Base-by-base conservation (phyloP, 1,284 basidiomycete species). In the Marasmius fiardii region DNA sequence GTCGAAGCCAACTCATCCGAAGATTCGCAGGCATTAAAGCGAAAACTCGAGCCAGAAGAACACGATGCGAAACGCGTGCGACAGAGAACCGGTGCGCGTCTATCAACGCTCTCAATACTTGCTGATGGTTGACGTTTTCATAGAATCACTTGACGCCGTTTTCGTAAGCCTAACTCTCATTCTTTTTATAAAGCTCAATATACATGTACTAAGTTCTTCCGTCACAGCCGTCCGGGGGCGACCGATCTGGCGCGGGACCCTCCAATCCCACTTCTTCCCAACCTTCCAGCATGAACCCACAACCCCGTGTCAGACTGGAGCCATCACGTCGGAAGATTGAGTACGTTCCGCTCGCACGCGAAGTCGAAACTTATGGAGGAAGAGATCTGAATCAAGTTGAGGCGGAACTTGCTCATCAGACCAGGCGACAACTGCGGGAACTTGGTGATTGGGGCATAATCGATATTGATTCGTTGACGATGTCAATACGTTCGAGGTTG, bases 401-500 rank as follows among this genome's bases (percentile, higher is more conserved):
- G 61, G 76, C 79, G 14, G 87, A 92, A 63, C 76, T 84, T 39
- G 69, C 74, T 16, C 78, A 75, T 8, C 63, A 76, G 23, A 66
- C 77, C 53, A 79, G 75, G 55, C 81, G 81, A 52, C 81, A 75
- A 41, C 76, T 87, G 60, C 83, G 85, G 61, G 87, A 85, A 54
- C 81, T 89, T 67, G 86, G 82, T 66, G 93, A 90, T 61, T 93
- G 88, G 82, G 93, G 93, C 18, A 79, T 79, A 10, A 86, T 99
- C 52, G 95, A 98, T 63, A 86, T 98, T 52, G 92, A 95, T 66
- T 86, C 85, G 7, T 77, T 99, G 52, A 88, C 88, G 37, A 88
- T 99, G 87, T 93, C 92, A 31, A 72, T 99, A 51, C 87, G 94
- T 37, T 96, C 92, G 34, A 79, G 95, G 37, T 73, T 98, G 41